Base-by-base conservation (phyloP, 306 rosid species). In the Benincasa hispida region DNA sequence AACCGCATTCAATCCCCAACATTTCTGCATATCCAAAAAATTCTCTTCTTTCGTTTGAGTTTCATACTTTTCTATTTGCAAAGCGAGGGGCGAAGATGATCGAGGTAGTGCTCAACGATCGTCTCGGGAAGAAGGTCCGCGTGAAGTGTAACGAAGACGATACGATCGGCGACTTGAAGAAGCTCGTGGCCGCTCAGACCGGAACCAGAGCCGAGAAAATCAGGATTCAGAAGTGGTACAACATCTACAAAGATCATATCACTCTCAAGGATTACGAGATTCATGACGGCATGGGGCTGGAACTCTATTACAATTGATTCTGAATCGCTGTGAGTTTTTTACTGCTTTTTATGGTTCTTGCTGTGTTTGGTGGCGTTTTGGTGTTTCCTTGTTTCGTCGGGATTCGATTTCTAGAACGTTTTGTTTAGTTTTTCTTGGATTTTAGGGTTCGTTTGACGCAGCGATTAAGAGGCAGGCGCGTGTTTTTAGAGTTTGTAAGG, bases 271-370 rank as follows among this genome's bases (percentile, higher is more conserved):
- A 93, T 84, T 93, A 91, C 72, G 98, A 93, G 82, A 87, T 93
- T 69, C 96, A 93, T 73, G 93, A 93, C 30, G 98, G 98, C 87
- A 93, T 89, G 98, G 98, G 98, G 70, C 98, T 93, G 58, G 96
- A 93, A 80, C 96, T 91, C 85, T 93, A 93, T 84, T 92, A 92
- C 91, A 90, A 92, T 77, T 90, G 86, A 92, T 84, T 88, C 87
- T 21, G 7, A 1, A 10, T 19, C 72, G 72, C 21, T 65, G 72
- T 65, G 48, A 65, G 72, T 65, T 65, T 65, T n/a, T 35, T 65
- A 34, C n/a, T 4, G 28, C 70, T 63, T 35, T 8, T 60, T n/a
- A 3, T 19, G 3, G 19, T 19, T 65, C 50, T 35, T 65, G 50
- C 3, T 65, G 50, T 10, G 18, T 34, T 35, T 35, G 48, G 1